Base-by-base conservation (phyloP, 1,284 basidiomycete species). In the Naganishia liquefaciens region DNA sequence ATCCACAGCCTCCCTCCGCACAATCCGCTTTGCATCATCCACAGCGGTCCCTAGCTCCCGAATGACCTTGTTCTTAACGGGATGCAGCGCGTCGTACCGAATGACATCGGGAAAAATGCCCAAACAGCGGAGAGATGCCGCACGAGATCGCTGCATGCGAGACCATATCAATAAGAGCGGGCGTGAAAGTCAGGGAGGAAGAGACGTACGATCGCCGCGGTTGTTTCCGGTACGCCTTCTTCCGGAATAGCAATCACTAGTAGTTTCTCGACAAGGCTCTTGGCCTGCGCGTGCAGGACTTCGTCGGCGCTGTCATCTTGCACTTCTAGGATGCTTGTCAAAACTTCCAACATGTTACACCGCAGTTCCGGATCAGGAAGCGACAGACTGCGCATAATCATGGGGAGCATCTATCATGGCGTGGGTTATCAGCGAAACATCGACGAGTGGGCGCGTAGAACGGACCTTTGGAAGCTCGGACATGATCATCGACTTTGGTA, bases 1-100 rank as follows among this genome's bases (percentile, higher is more conserved):
- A 73, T 91, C 86, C 6, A 97, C 94, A 0, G 93, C 93, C 72
- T 90, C 89, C 71, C 86, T 87, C 49, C 93, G 82, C 9, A 97
- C 92, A 0, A 79, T 79, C 66, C 88, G 82, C 73, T 88, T 89
- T 2, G 89, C 88, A 77, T 97, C 94, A 75, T 97, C 94, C 51
- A 96, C 77, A 10, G 84, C 85, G 64, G 81, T 84, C 0, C 83
- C 88, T 28, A 99, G 82, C 63, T 88, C 86, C 40, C 85, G 85
- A 54, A 97, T 77, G 10, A 97, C 90, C 0, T 75, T 77, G 1
- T 82, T 69, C 77, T 90, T 94, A 72, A 85, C 83, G 6, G 87
- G 86, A 72, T 91, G 88, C 62, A 96, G 80, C 25, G 87, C 80
- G 70, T 90, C 88, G 76, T 89, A 93, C 53, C 88, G 85, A 62